A percentile compares a stretch with the other conserved stretches of the same genome.
Conservation (phyloP, 1,139 yeast genomes). For the Scheffersomyces lignicola region DNA sequence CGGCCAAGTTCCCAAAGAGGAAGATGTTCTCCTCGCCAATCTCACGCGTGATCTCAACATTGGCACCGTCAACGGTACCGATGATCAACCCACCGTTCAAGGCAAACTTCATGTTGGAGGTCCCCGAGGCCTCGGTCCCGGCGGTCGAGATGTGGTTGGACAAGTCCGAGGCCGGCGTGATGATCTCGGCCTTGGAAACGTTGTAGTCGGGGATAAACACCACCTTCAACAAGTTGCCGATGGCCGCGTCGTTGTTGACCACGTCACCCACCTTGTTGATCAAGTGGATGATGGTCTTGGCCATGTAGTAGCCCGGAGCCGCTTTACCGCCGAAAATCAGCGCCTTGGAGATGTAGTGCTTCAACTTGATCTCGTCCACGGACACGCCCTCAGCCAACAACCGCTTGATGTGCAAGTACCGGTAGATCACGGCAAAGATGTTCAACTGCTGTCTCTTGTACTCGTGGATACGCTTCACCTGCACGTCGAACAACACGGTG, state of each 20-base stretch:
- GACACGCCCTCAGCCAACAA: conserved; percentile 49
- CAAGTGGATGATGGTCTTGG: conserved; percentile 84
- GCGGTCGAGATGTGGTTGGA: conserved; percentile 97
- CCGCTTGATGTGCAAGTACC: conserved; percentile 75
- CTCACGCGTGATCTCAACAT: conserved; percentile 91
- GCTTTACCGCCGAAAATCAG: conserved; percentile 91
- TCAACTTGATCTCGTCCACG: conserved; percentile 57
- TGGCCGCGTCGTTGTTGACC: conserved; percentile 72
- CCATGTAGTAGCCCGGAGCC: conserved; percentile 96
- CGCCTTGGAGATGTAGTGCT: conserved; percentile 72
- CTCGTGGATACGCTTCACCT: conserved; percentile 93
- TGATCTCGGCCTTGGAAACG: conserved; percentile 90
- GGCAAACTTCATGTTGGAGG: conserved; percentile 94
- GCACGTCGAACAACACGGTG: conserved; percentile 80
- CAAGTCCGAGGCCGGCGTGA: conserved; percentile 86
- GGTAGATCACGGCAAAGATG: conserved; percentile 82
- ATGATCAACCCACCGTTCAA: conserved; percentile 90
- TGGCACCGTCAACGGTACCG: conserved; percentile 97
- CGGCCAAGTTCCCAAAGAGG: conserved; percentile 87
- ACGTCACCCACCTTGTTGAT: conserved; percentile 80
- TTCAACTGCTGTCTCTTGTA: conserved; percentile 94
- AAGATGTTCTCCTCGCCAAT: conserved; percentile 91
- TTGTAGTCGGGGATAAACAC: conserved; percentile 90
- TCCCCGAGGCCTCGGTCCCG: conserved; percentile 96
- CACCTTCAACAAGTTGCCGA: conserved; percentile 77